Evolutionary conservation across 2,329 filamentous ascomycete species (phyloP).

Genomic region (Aspergillus sclerotialis): DNA sequence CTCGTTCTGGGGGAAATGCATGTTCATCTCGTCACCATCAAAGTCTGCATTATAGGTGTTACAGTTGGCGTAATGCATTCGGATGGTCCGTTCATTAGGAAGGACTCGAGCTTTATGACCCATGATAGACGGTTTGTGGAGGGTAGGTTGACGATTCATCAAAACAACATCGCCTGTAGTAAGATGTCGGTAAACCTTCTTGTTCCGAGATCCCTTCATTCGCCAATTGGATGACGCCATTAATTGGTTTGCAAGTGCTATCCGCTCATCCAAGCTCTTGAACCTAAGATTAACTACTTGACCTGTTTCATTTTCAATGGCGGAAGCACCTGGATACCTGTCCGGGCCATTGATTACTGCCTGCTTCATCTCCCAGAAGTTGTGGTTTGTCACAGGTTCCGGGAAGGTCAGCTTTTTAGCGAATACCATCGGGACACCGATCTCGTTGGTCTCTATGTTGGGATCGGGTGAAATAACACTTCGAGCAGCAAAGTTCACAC

Average conservation of each 20-base stretch:
- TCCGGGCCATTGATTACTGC: slow-evolving; percentile 92
- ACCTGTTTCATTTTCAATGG: slow-evolving; percentile 93
- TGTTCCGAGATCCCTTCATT: slow-evolving; percentile 71
- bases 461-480: slow-evolving; percentile 98
- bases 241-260: slow-evolving; percentile 85
- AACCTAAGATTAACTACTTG: slow-evolving; percentile 81
- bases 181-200: slow-evolving; percentile 93
- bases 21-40: slow-evolving; percentile 99
- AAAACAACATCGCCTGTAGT: slow-evolving; percentile 95
- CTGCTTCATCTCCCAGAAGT: slow-evolving; percentile 91
- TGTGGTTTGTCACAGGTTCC: slow-evolving; percentile 94
- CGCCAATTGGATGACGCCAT: slow-evolving; percentile 73
- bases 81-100: slow-evolving; percentile 91
- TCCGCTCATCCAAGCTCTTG: slow-evolving; percentile 81
- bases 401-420: slow-evolving; percentile 93
- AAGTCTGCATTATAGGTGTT: slow-evolving; percentile 99
- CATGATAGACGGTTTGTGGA: slow-evolving; percentile 99
- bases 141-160: slow-evolving; percentile 97
- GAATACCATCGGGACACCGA: slow-evolving; percentile 96
- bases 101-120: slow-evolving; percentile 88
- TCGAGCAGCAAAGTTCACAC: slow-evolving; percentile 95
- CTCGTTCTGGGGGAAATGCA: slow-evolving; percentile 99
- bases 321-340: slow-evolving; percentile 88
- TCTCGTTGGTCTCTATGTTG: slow-evolving; percentile 98
- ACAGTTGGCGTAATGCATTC: slow-evolving; percentile 99